Conservation (phyloP, 805 yeast genomes). For the Starmerella tilneyi region DNA sequence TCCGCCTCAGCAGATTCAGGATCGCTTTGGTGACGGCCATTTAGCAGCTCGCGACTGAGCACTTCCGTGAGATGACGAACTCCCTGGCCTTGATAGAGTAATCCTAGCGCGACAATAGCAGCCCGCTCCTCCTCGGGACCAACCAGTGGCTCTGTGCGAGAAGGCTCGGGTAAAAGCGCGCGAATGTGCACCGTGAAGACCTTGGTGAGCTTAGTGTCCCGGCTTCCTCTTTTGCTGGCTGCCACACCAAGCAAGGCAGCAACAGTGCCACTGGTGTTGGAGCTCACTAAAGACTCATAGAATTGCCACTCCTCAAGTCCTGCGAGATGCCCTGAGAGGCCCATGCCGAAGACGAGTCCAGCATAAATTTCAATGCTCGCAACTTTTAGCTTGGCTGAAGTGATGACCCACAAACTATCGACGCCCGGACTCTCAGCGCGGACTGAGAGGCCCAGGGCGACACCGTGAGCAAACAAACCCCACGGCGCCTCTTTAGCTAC, state of each 20-base stretch:
- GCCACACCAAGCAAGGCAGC: conserved; percentile 88
- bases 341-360: conserved; percentile 86
- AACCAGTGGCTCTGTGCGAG: conserved; percentile 60
- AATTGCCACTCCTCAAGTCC: conserved; percentile 92
- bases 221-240: conserved; percentile 71
- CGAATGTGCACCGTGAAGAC: conserved; percentile 88
- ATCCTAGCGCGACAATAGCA: conserved; percentile 81
- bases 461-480: conserved; percentile 70
- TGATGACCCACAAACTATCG: conserved; percentile 84
- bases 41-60: conserved; percentile 51
- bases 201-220: conserved; percentile 79
- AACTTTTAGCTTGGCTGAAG: conserved; percentile 48
- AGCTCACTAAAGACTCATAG: conserved; percentile 83
- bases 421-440: conserved; percentile 58
- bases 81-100: conserved; percentile 64
- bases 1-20: neutral
- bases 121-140: conserved; percentile 78
- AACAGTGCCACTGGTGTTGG: conserved; percentile 71
- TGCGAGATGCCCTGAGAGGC: conserved; percentile 78
- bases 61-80: conserved; percentile 82
- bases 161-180: conserved; percentile 79
- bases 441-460: conserved; percentile 70
- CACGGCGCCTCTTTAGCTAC: conserved; percentile 11
- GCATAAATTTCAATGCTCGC: conserved; percentile 69
- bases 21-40: neutral